Percentiles rank a stretch among this genome's conserved stretches.
phyloP scores from a whole-genome alignment of 1,284 basidiomycete species.

The Caloboletus inedulis region DNA sequence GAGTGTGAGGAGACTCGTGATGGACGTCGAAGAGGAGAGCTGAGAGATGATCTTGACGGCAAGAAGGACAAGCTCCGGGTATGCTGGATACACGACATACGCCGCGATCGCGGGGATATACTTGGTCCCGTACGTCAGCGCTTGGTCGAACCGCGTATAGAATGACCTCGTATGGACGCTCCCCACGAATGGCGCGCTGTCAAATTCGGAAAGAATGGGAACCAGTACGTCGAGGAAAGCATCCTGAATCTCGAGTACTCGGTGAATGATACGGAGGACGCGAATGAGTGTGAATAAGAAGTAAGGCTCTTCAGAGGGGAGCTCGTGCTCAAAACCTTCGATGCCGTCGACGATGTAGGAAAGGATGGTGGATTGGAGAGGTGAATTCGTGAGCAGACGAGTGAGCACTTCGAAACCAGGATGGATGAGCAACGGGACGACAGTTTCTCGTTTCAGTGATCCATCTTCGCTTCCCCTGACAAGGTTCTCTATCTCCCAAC shows the following conservation, averaged over 20 bases:
- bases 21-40: conserved; percentile 58
- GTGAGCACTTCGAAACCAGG: conserved; percentile 85
- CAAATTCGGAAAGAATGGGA: conserved; percentile 70
- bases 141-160: conserved; percentile 76
- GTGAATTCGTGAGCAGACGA: conserved; percentile 70
- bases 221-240: conserved; percentile 88
- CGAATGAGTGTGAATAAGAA: conserved; percentile 77
- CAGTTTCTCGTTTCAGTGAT: conserved; percentile 47
- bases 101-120: conserved; percentile 83
- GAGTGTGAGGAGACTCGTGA: conserved; percentile 74
- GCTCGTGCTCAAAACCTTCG: conserved; percentile 70
- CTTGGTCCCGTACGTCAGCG: conserved; percentile 72
- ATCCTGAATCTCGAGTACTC: conserved; percentile 83
- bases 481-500: conserved; percentile 75
- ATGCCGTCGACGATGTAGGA: conserved; percentile 75
- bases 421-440: conserved; percentile 63
- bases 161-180: conserved; percentile 61
- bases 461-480: conserved; percentile 50
- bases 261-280: conserved; percentile 78
- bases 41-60: conserved; percentile 75
- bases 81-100: conserved; percentile 70
- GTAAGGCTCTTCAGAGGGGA: conserved; percentile 64
- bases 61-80: conserved; percentile 75
- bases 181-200: conserved; percentile 52
- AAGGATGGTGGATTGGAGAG: conserved; percentile 75